Evolutionary conservation across 441 rosid species (phyloP).

Genomic region (Capsella rubella): DNA sequence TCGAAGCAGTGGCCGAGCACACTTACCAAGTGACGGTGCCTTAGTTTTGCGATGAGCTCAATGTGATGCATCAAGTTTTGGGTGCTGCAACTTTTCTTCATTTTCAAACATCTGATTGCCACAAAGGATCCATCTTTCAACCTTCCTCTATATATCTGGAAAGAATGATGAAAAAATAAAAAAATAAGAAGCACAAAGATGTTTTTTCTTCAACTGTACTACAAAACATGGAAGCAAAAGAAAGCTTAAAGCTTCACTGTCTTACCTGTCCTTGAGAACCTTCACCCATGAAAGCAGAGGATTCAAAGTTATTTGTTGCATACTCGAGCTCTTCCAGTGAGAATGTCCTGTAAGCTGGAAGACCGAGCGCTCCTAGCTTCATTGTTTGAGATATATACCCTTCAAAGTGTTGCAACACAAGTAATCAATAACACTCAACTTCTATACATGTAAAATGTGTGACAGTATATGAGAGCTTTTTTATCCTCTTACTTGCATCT

Average conservation of each 20-base stretch:
- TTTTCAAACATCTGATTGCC: slow-evolving; percentile 43
- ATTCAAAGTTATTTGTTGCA: slow-evolving; percentile 84
- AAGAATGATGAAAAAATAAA: neutral
- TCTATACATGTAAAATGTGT: neutral
- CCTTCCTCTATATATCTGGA: slow-evolving; percentile 85
- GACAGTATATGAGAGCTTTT: slow-evolving; percentile 5
- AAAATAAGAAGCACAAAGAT: neutral
- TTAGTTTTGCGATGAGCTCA: slow-evolving; percentile 84
- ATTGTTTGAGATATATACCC: slow-evolving; percentile 91
- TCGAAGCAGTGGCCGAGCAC: slow-evolving; percentile 94
- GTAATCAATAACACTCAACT: slow-evolving; percentile 11
- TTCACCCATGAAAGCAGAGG: slow-evolving; percentile 92
- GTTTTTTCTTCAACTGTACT: slow-evolving; percentile 3
- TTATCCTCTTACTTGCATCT: slow-evolving; percentile 78
- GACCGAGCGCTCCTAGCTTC: slow-evolving; percentile 87
- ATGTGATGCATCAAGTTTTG: slow-evolving; percentile 84
- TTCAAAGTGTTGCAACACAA: slow-evolving; percentile 38
- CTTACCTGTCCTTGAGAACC: slow-evolving; percentile 91
- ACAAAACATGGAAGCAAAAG: slow-evolving; percentile 7
- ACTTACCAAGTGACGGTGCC: slow-evolving; percentile 90
- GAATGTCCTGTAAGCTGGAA: slow-evolving; percentile 85
- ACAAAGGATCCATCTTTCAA: slow-evolving; percentile 80
- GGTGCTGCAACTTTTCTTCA: slow-evolving; percentile 66
- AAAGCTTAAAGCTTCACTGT: slow-evolving; percentile 13
- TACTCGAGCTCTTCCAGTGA: slow-evolving; percentile 86